Base-by-base conservation (phyloP, 1,284 basidiomycete species). In the Cryptococcus floricola region DNA sequence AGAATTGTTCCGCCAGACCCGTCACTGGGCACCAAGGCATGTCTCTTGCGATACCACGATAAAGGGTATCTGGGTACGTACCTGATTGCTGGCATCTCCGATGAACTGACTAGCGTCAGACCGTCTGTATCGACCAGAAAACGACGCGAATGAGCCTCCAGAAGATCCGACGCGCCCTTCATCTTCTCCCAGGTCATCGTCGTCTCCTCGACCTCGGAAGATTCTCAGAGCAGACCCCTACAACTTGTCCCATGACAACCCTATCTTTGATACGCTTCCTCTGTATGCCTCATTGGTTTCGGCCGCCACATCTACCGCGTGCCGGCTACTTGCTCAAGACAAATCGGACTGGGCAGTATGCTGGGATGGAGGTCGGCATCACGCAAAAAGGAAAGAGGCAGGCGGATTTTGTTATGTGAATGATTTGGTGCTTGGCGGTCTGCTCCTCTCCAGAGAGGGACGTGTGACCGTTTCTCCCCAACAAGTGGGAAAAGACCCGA, bases 331-430 rank as follows among this genome's bases (percentile, higher is more conserved):
- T 5, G 79, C 81, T 9, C 74, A 81, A 1, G 79, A 79, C 1
- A 42, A 62, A 38, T 80, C 82, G 2, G 82, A 87, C 38, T 77
- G 88, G 12, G 84, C 86, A 0, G 84, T 97, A 37, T 85, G 83
- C 65, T 96, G 89, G 89, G 88, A 89, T 61, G 89, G 89, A 8
- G 89, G 90, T 47, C 54, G 79, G 48, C 78, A 77, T 65, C 76
- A 77, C 52, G 72, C 75, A 0, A 59, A 66, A 31, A 82, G 88
- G 82, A 85, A 69, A 64, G 80, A 80, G 50, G 90, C 91, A 0
- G 85, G 88, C 3, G 94, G 93, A 0, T 97, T 92, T 76, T 97
- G 93, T 78, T 97, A 96, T 71, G 86, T 96, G 28, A 90, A 91
- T 4, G 94, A 97, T 71, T 87, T 87, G 53, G 84, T 92, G 2